These are phyloP conservation scores for Aspergillus novoparasiticus DNA, from an alignment of 2,329 filamentous ascomycete genomes.

Conservation along the genomic window DNA sequence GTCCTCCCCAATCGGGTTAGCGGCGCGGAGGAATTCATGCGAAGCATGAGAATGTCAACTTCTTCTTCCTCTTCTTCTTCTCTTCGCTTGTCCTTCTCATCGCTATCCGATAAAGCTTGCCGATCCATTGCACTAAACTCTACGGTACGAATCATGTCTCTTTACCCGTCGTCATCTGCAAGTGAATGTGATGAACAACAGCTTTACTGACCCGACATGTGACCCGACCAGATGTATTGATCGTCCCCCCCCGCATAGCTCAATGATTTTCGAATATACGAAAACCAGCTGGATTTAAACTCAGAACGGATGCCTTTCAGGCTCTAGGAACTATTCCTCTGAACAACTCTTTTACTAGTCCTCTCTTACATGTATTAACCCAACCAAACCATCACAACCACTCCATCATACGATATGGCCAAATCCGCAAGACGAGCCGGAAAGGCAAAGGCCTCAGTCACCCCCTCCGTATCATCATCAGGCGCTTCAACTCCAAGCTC, in stretches of 20 bases:
- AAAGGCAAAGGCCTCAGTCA: conserved; percentile 32
- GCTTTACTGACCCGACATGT: neutral
- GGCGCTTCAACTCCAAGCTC: conserved; percentile 37
- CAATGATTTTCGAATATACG: neutral
- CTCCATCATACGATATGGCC: conserved; percentile 29
- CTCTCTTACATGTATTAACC: neutral
- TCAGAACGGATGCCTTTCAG: neutral
- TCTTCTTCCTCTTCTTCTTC: neutral
- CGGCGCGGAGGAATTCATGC: conserved; percentile 17
- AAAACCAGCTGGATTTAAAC: neutral
- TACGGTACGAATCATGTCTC: neutral
- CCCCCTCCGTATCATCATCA: conserved; percentile 28
- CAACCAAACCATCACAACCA: neutral
- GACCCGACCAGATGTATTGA: neutral
- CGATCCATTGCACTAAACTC: neutral
- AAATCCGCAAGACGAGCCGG: conserved; percentile 36
- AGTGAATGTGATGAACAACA: neutral
- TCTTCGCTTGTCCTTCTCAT: neutral
- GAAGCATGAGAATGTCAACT: neutral
- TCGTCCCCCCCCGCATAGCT: neutral
- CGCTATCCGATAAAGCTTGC: neutral
- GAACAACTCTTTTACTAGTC: neutral
- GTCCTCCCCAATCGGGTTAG: conserved; percentile 20
- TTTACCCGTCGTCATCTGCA: neutral
- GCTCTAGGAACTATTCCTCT: too few species aligned